Conservation (phyloP, 1,284 basidiomycete species). For the Porogramme epimiltina region DNA sequence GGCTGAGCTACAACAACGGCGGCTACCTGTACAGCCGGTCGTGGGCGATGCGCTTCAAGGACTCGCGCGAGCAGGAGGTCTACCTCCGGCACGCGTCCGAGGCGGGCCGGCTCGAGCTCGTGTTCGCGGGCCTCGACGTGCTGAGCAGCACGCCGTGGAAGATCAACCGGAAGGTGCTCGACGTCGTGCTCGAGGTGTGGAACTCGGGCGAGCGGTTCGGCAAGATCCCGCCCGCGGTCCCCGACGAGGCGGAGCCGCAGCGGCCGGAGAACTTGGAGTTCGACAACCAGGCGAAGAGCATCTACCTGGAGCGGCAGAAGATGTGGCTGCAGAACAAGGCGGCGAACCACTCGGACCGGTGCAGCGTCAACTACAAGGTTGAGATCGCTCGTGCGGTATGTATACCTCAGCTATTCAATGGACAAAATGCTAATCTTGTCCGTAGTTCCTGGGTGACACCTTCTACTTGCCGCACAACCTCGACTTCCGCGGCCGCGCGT, state of each 20-base stretch:
- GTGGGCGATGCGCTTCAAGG: conserved; percentile 90
- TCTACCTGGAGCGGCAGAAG: conserved; percentile 66
- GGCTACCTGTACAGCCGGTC: conserved; percentile 49
- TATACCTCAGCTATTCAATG: conserved; percentile 26
- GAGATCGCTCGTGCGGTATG: conserved; percentile 92
- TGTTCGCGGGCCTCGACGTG: conserved; percentile 90
- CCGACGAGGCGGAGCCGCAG: conserved; percentile 64
- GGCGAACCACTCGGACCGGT: conserved; percentile 88
- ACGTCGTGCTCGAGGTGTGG: conserved; percentile 80
- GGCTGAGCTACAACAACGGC: conserved; percentile 80
- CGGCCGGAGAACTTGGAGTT: conserved; percentile 63
- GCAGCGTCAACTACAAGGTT: conserved; percentile 95
- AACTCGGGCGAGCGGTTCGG: conserved; percentile 78
- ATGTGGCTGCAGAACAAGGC: conserved; percentile 64
- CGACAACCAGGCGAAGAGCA: conserved; percentile 66
- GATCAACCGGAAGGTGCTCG: conserved; percentile 80
- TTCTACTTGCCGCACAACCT: conserved; percentile 98
- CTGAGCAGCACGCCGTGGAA: conserved; percentile 91
- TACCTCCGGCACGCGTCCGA: conserved; percentile 82
- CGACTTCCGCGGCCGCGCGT: conserved; percentile 97
- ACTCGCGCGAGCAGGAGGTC: conserved; percentile 83
- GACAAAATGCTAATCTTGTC: neutral
- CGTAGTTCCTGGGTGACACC: conserved; percentile 76
- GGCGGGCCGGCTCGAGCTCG: conserved; percentile 79
- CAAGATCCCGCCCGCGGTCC: conserved; percentile 75